Base-by-base conservation (phyloP, 2,329 filamentous ascomycete species). In the Bipolaris cookei region DNA sequence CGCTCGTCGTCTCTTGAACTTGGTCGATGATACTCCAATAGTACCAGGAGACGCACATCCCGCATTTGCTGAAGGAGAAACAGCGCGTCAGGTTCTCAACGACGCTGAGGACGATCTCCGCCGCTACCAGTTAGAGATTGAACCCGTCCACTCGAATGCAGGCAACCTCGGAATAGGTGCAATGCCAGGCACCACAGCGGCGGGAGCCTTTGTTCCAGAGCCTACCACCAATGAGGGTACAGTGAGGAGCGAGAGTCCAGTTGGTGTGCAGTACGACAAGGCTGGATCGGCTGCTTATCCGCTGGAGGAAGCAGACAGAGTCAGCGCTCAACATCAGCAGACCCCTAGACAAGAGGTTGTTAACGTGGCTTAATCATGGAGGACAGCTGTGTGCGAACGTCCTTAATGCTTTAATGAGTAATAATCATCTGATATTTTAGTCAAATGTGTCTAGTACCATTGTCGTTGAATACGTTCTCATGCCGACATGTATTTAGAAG, bases 31-130 rank as follows among this genome's bases (percentile, higher is more conserved):
- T 75, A 89, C 88, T 0, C 92, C 95, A 0, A 87, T 97, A 28
- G 89, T 96, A 0, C 94, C 94, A 1, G 95, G 95, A 45, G 92
- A 97, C 74, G 77, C 83, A 14, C 88, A 89, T 48, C 82, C 84
- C n/a, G 77, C 83, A 0, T 98, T 95, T 73, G 81, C 86, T 34
- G 80, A 88, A 56, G 81, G 79, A 7, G 80, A 84, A 11, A 86
- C 89, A 63, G 92, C 91, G 2, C 88, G 92, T 51, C 90, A 96
- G 75, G 86, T 98, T 43, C 85, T 99, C 23, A 95, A 96, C 70
- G 93, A 97, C 61, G 93, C 92, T 39, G 95, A 99, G 77, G 89
- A 91, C 51, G 91, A 96, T 66, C 86, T 99, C 59, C 86, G 88
- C 52, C 84, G 86, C 38, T 98, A 94, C 91, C 77, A 81, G 53